A percentile compares a stretch with the other conserved stretches of the same genome.
Conservation (phyloP, 352 stramenopile genomes). For the Pythium diclinum region DNA sequence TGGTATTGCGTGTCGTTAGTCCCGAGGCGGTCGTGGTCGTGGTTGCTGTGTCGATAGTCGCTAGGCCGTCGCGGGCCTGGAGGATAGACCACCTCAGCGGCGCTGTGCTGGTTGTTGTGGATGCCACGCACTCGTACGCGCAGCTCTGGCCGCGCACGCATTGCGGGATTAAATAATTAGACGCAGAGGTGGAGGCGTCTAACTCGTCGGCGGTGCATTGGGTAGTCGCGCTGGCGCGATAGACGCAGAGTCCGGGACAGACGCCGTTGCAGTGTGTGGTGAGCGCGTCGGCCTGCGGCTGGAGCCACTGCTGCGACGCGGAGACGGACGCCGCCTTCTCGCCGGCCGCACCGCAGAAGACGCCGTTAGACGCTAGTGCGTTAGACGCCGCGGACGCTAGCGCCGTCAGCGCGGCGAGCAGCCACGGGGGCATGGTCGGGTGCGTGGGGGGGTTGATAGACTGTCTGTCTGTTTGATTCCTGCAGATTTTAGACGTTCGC, state of each 20-base stretch:
- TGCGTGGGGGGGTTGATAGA: neutral
- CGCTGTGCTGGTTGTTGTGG: neutral
- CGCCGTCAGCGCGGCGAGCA: slow-evolving; percentile 1
- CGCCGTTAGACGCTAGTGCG: neutral
- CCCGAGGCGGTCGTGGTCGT: neutral
- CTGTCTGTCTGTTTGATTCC: neutral
- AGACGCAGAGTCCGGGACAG: slow-evolving; percentile 15
- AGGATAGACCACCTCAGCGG: slow-evolving; percentile 8
- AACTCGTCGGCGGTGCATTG: neutral
- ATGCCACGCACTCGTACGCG: slow-evolving; percentile 14
- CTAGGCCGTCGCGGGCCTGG: neutral
- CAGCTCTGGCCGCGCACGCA: slow-evolving; percentile 13
- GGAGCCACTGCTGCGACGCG: neutral
- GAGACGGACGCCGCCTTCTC: neutral
- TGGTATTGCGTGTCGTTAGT: neutral
- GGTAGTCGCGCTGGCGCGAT: slow-evolving; percentile 1
- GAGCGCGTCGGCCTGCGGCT: slow-evolving; percentile 12
- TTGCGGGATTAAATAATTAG: neutral
- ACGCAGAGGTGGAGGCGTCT: no score
- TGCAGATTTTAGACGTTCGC: neutral
- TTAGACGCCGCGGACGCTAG: neutral
- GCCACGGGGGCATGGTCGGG: neutral
- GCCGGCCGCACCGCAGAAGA: slow-evolving; percentile 4
- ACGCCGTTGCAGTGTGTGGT: slow-evolving; percentile 11
- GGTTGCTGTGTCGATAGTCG: neutral